These are phyloP conservation scores for Verticillium isaacii DNA, from an alignment of 2,329 filamentous ascomycete genomes.

Conservation along the genomic window DNA sequence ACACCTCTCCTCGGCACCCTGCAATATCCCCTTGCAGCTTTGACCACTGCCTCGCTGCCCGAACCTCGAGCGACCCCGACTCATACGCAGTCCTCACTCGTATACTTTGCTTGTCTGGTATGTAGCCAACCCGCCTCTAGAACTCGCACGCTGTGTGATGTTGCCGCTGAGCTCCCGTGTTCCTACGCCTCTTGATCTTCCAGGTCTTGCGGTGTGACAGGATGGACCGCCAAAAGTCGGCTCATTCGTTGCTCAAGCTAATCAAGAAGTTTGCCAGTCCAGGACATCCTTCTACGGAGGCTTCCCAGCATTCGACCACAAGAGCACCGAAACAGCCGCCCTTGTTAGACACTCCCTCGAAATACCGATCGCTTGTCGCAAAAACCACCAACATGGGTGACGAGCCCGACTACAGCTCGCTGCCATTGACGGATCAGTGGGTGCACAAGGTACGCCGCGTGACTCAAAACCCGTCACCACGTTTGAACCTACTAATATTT, in stretches of 20 bases:
- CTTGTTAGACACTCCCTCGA: not conserved
- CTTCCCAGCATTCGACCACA: not conserved
- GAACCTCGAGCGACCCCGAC: not conserved
- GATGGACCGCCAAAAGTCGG: not conserved
- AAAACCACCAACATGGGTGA: slow-evolving; percentile 62
- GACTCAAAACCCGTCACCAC: not conserved
- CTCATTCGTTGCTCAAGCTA: not conserved
- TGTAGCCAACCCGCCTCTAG: not conserved
- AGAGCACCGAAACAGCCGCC: not conserved
- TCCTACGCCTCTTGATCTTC: not conserved
- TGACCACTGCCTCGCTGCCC: not conserved
- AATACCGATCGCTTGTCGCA: not conserved
- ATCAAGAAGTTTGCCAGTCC: not conserved
- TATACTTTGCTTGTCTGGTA: not conserved
- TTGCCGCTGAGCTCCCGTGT: not conserved
- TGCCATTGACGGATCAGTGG: slow-evolving; percentile 77
- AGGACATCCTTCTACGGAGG: not conserved
- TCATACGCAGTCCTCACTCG: not conserved
- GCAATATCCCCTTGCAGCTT: not conserved
- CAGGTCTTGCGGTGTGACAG: not conserved
- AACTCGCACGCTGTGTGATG: not conserved
- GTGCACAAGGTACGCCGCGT: slow-evolving; percentile 64
- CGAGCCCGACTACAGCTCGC: slow-evolving; percentile 76
- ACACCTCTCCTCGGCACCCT: not conserved
- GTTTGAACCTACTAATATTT: not conserved